Percentiles rank a stretch among this genome's conserved stretches.
These are phyloP conservation scores for Ustilago esculenta DNA, from an alignment of 1,284 basidiomycete species.

Conservation along the genomic window DNA sequence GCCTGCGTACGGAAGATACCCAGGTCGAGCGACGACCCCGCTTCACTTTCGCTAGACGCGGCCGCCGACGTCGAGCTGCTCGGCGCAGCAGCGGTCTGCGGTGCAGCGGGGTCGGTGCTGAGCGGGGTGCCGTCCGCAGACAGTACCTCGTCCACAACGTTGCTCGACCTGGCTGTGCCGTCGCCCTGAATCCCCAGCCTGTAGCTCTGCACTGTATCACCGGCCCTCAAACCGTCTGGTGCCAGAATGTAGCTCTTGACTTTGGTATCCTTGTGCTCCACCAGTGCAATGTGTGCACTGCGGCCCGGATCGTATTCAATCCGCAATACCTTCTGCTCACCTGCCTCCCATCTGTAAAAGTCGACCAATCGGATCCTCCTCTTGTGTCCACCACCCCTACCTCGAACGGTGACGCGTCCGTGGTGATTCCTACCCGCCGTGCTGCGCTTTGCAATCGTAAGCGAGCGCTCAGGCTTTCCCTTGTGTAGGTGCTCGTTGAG, in stretches of 20 bases:
- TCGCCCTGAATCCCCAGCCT: slow-evolving; percentile 66
- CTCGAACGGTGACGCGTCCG: slow-evolving; percentile 88
- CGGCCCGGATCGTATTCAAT: slow-evolving; percentile 97
- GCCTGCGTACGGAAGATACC: slow-evolving; percentile 87
- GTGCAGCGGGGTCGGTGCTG: slow-evolving; percentile 33
- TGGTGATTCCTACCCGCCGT: slow-evolving; percentile 84
- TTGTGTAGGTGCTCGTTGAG: slow-evolving; percentile 83
- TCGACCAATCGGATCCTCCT: slow-evolving; percentile 87
- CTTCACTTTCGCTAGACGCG: slow-evolving; percentile 65
- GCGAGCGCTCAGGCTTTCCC: slow-evolving; percentile 79
- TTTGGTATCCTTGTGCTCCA: slow-evolving; percentile 74
- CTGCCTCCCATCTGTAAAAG: slow-evolving; percentile 77
- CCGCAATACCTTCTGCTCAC: slow-evolving; percentile 86
- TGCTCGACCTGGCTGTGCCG: slow-evolving; percentile 2
- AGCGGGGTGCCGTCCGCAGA: slow-evolving; percentile 14
- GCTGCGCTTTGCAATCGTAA: slow-evolving; percentile 84
- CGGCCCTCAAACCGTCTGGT: slow-evolving; percentile 85
- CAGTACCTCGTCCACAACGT: slow-evolving; percentile 20
- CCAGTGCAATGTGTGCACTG: slow-evolving; percentile 90
- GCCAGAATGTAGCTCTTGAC: slow-evolving; percentile 86
- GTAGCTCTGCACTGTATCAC: slow-evolving; percentile 88
- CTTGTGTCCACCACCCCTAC: slow-evolving; percentile 89
- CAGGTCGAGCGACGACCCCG: slow-evolving; percentile 74
- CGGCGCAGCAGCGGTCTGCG: slow-evolving; percentile 26
- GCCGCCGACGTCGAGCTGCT: neutral